These are phyloP conservation scores for Citrus cavaleriei DNA, from an alignment of 345 rosid species.

Conservation along the genomic window DNA sequence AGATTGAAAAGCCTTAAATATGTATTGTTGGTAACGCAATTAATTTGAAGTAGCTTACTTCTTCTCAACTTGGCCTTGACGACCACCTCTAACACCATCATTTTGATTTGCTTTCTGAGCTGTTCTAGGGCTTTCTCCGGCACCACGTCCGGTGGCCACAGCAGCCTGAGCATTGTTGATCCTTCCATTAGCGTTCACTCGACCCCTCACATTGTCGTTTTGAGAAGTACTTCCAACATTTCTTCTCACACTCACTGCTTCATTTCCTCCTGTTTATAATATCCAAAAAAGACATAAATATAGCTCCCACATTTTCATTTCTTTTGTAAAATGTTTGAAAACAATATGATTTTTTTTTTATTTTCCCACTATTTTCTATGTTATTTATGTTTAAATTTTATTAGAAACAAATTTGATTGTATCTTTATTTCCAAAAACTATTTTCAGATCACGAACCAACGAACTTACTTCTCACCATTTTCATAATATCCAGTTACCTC, in stretches of 20 bases:
- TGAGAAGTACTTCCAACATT: slow-evolving; percentile 10
- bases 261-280: slow-evolving; percentile 26
- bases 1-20: no score
- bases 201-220: slow-evolving; percentile 41
- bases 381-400: no score
- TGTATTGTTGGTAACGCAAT: no score
- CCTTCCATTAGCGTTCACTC: slow-evolving; percentile 41
- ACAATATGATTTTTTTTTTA: no score
- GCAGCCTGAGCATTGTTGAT: neutral
- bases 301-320: no score
- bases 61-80: neutral
- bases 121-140: slow-evolving; percentile 26
- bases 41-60: neutral
- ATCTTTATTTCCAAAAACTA: neutral
- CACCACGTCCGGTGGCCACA: slow-evolving; percentile 25
- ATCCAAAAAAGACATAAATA: neutral
- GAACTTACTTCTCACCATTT: neutral
- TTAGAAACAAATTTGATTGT: no score
- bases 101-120: neutral
- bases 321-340: neutral
- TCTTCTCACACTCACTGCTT: slow-evolving; percentile 28
- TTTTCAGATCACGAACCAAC: neutral
- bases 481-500: no score
- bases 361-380: no score
- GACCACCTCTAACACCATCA: neutral